These are phyloP conservation scores for Suhomyces canberraensis DNA, from an alignment of 805 yeast species.

Conservation along the genomic window DNA sequence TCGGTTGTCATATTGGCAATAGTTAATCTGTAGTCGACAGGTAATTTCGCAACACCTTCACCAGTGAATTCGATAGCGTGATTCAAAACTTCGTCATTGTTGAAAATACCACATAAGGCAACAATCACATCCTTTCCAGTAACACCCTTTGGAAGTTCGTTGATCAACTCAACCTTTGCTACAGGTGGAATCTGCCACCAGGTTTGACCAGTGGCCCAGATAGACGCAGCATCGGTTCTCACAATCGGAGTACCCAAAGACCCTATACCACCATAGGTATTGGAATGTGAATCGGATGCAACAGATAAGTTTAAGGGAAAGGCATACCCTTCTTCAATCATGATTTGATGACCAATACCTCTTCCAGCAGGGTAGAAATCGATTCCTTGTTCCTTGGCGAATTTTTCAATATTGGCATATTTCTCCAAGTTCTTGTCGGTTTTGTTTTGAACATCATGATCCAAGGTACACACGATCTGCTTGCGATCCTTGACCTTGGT, in stretches of 20 bases:
- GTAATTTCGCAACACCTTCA: conserved; percentile 63
- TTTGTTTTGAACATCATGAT: conserved; percentile 96
- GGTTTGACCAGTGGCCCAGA: conserved; percentile 99
- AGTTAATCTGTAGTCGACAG: conserved; percentile 83
- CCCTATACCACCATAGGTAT: conserved; percentile 97
- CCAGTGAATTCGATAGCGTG: conserved; percentile 95
- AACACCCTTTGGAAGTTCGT: conserved; percentile 78
- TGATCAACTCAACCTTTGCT: conserved; percentile 84
- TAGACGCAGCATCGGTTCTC: conserved; percentile 97
- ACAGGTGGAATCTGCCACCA: conserved; percentile 99
- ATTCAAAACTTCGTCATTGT: conserved; percentile 87
- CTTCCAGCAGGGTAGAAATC: conserved; percentile 98
- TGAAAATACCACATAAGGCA: conserved; percentile 89
- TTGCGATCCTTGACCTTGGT: conserved; percentile 74
- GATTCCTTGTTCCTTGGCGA: conserved; percentile 86
- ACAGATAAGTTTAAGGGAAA: conserved; percentile 91
- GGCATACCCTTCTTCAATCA: conserved; percentile 99
- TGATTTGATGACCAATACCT: conserved; percentile 98
- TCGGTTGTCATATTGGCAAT: conserved; percentile 98
- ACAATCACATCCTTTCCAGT: conserved; percentile 97
- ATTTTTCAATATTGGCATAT: conserved; percentile 82
- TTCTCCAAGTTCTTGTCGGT: conserved; percentile 83
- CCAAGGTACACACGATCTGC: conserved; percentile 94
- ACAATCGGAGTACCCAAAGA: conserved; percentile 96
- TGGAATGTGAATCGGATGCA: conserved; percentile 97